These are phyloP conservation scores for Uronychia binucleata DNA, from an alignment of 73 alveolate species.

Conservation along the genomic window DNA sequence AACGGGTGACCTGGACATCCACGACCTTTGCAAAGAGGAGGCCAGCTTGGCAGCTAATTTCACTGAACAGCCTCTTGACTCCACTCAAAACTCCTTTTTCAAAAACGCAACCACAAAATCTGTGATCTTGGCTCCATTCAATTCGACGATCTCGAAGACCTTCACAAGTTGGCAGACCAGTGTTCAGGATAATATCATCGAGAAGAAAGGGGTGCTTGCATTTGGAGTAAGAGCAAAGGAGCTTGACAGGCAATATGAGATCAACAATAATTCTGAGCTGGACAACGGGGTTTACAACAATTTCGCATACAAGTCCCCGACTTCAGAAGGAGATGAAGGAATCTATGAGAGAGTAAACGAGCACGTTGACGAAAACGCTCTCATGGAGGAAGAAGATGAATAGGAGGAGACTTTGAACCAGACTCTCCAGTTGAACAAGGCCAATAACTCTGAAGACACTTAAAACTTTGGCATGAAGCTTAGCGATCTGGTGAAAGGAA, in stretches of 20 bases:
- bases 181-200: not conserved
- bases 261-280: slow-evolving; percentile 79
- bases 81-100: slow-evolving; percentile 25
- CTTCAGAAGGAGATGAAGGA: not conserved
- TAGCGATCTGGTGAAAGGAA: not conserved
- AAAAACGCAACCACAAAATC: slow-evolving; percentile 64
- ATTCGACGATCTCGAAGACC: slow-evolving; percentile 45
- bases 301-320: slow-evolving; percentile 33
- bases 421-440: not conserved
- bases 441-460: not conserved
- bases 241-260: slow-evolving; percentile 78
- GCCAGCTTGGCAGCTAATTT: slow-evolving; percentile 42
- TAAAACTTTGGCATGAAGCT: not conserved
- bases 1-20: slow-evolving; percentile 25
- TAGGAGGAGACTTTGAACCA: slow-evolving; percentile 20
- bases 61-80: slow-evolving; percentile 38
- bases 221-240: slow-evolving; percentile 81
- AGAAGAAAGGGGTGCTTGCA: slow-evolving; percentile 71
- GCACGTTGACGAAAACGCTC: not conserved
- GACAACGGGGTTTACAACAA: slow-evolving; percentile 76
- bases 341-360: not conserved
- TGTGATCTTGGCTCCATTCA: slow-evolving; percentile 79
- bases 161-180: not conserved
- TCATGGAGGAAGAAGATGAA: slow-evolving; percentile 10
- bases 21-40: slow-evolving; percentile 7